These are phyloP conservation scores for Lithospermum erythrorhizon DNA, from an alignment of 257 asterid genomes.

Conservation along the genomic window DNA sequence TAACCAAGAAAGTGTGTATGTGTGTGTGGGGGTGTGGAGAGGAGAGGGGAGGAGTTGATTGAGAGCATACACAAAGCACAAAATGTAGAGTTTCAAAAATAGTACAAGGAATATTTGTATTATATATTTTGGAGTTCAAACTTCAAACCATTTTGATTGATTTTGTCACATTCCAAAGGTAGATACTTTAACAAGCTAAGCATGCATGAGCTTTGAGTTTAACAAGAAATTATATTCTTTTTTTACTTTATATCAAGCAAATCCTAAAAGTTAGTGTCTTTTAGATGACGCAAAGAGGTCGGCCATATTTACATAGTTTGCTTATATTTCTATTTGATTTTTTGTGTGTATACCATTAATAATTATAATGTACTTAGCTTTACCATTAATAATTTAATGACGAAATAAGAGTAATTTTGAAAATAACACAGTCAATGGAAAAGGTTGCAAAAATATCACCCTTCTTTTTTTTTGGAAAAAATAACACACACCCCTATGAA, in stretches of 20 bases:
- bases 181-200: not conserved
- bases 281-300: not conserved
- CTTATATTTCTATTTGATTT: too few relatives aligned
- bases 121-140: not conserved
- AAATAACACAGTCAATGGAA: too few relatives aligned
- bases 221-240: not conserved
- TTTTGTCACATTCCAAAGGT: not conserved
- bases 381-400: too few relatives aligned
- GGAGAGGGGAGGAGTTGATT: not conserved
- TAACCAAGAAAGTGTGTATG: too few relatives aligned
- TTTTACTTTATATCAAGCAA: not conserved
- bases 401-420: too few relatives aligned
- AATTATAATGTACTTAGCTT: too few relatives aligned
- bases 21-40: not conserved
- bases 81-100: not conserved
- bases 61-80: not conserved
- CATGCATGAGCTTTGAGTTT: not conserved
- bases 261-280: not conserved
- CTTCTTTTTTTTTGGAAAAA: too few relatives aligned
- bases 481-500: too few relatives aligned
- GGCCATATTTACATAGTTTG: too few relatives aligned
- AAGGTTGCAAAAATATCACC: too few relatives aligned
- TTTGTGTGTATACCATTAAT: too few relatives aligned
- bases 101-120: too few relatives aligned
- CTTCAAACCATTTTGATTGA: not conserved